Conservation (phyloP, 164 flowering plant genomes). For the Umbilicus rupestris region DNA sequence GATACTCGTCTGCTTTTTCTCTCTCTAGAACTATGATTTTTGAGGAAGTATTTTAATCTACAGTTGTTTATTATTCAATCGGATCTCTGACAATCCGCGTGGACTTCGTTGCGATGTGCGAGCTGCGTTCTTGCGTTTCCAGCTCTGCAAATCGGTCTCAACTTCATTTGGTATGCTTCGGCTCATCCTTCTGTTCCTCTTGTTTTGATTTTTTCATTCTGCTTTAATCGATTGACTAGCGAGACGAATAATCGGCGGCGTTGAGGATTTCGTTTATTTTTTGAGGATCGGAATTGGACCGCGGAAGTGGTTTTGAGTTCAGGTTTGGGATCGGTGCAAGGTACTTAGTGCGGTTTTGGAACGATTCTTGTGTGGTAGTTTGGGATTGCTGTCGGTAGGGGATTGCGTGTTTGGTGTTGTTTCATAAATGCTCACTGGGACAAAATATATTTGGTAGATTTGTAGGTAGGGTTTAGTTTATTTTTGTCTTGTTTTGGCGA, state of each 20-base stretch:
- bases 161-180: neutral
- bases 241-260: no score
- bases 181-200: no score
- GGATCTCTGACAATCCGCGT: neutral
- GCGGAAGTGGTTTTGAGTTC: neutral
- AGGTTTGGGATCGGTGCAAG: neutral
- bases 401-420: neutral
- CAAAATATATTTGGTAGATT: neutral
- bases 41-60: neutral
- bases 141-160: neutral
- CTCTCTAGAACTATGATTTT: no score
- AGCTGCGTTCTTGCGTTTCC: neutral
- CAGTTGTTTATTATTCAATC: neutral
- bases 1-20: no score
- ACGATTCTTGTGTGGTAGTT: neutral
- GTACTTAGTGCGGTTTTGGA: neutral
- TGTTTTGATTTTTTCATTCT: no score
- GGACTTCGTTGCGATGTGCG: constrained; percentile 4
- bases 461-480: constrained; percentile 4
- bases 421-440: neutral
- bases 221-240: no score
- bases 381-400: neutral
- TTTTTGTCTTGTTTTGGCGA: neutral
- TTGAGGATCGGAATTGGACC: neutral
- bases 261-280: no score